These are phyloP conservation scores for Tetrahymena elliotti DNA, from an alignment of 73 alveolate species.

Conservation along the genomic window DNA sequence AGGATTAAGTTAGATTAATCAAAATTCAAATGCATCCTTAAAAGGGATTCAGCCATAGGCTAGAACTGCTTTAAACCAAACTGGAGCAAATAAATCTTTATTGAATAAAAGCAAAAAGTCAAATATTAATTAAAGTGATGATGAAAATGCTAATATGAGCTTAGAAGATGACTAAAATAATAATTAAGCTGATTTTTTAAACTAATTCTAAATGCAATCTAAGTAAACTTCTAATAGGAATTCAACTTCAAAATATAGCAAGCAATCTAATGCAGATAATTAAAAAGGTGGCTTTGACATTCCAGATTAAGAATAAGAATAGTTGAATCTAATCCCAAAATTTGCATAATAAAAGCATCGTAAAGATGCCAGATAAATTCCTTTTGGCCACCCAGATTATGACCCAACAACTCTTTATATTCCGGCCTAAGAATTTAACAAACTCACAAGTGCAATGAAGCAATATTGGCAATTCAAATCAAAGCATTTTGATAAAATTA, in stretches of 20 bases:
- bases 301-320: background rate
- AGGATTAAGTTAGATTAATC: background rate
- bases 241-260: background rate
- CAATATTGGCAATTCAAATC: conserved; percentile 61
- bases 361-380: conserved; percentile 44
- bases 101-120: background rate
- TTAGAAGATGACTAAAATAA: background rate
- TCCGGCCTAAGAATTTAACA: conserved; percentile 49
- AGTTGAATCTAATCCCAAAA: background rate
- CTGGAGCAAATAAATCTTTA: background rate
- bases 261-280: background rate
- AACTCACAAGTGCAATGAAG: conserved; percentile 55
- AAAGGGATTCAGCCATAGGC: background rate
- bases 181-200: background rate
- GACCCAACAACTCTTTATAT: conserved; percentile 66
- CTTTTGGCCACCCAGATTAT: conserved; percentile 50
- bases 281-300: background rate
- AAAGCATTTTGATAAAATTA: conserved; percentile 52
- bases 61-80: background rate
- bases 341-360: background rate
- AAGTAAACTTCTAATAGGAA: background rate
- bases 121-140: background rate
- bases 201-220: background rate
- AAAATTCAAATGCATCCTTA: background rate
- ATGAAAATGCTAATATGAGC: background rate